Base-by-base conservation (phyloP, 2,329 filamentous ascomycete species). In the Penicillium sp. region DNA sequence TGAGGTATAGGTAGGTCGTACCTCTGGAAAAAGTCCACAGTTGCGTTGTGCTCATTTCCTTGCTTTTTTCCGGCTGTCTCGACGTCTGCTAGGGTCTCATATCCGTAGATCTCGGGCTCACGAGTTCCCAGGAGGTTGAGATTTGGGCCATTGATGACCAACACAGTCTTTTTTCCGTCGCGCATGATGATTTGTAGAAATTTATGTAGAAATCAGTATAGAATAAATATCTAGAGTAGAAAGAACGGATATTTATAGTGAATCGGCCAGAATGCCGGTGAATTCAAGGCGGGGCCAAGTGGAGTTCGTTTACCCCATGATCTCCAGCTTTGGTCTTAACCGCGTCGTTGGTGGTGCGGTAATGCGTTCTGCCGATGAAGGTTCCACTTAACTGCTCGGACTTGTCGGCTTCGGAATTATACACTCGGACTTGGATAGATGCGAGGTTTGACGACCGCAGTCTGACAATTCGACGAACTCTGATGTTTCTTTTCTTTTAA, bases 121-220 rank as follows among this genome's bases (percentile, higher is more conserved):
- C 89, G 81, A 3, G 83, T 86, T 19, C 89, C 89, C 21, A 91
- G 82, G 39, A 91, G 85, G 73, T 91, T 91, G 65, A 91, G 86
- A 70, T 91, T 91, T 37, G 88, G 87, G 10, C 89, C 88, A 73
- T 90, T 90, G 76, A 91, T 84, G 61, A 90, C 79, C 61, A 90
- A 84, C 66, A 60, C 57, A 22, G 45, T 48, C 19, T 41, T 41
- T 13, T 41, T 41, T 3, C 37, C 37, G 37, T 41, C 37, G 6
- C 37, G 37, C 37, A 41, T 41, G 10, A 21, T 41, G 37, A 37
- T 37, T 37, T 3, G 16, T 1, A 31, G 35, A 19, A 9, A 7
- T 19, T 5, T 1, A 3, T 31, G 4, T 31, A 6, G 13, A 31
- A 11, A 14, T 31, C 5, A 3, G 35, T 9, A 19, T 7, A 37